These are phyloP conservation scores for Arxiozyma heterogenica DNA, from an alignment of 1,139 yeast species.

Conservation along the genomic window DNA sequence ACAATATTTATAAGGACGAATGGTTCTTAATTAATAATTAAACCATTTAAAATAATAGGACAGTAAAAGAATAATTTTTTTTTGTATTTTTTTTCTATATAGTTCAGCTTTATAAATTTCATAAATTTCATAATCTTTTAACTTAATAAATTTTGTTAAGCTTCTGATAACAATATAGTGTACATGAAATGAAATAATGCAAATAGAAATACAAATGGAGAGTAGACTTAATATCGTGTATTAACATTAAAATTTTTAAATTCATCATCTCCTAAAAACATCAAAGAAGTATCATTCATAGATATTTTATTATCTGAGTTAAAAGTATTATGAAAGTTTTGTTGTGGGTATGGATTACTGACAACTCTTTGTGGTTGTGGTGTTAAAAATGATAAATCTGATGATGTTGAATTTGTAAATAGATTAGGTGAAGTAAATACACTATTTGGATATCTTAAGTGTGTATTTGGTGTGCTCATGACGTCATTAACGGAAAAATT, in stretches of 20 bases:
- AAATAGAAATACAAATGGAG: conserved; percentile 1
- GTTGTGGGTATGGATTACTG: conserved; percentile 18
- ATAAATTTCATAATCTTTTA: background rate
- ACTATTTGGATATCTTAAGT: conserved; percentile 11
- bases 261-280: conserved; percentile 5
- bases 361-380: conserved; percentile 16
- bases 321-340: background rate
- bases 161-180: background rate
- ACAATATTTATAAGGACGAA: background rate
- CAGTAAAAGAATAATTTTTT: background rate
- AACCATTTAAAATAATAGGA: background rate
- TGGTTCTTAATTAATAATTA: too few species aligned
- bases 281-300: conserved; percentile 1
- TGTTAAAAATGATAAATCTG: conserved; percentile 3
- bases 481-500: conserved; percentile 4
- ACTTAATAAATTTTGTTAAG: background rate
- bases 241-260: conserved; percentile 4
- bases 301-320: background rate
- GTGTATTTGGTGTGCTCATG: conserved; percentile 6
- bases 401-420: conserved; percentile 1
- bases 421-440: conserved; percentile 13
- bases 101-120: background rate
- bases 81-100: background rate
- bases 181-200: background rate
- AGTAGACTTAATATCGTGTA: background rate